Evolutionary conservation across 2,329 filamentous ascomycete species (phyloP).

Genomic region (Macrophomina phaseolina): DNA sequence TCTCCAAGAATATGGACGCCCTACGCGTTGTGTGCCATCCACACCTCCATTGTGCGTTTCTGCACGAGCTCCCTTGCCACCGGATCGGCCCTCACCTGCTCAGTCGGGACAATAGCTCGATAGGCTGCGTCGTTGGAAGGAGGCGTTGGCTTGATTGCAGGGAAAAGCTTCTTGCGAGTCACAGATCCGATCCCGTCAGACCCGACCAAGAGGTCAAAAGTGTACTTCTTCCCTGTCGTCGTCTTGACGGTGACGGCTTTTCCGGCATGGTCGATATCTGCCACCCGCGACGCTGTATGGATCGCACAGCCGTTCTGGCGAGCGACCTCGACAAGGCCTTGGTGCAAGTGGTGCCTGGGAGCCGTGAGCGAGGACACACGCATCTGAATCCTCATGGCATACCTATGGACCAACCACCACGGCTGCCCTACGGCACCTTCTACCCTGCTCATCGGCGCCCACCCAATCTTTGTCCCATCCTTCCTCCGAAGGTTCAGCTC

Average conservation of each 20-base stretch:
- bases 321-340: slow-evolving; percentile 50
- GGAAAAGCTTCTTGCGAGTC: slow-evolving; percentile 48
- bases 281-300: slow-evolving; percentile 46
- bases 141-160: slow-evolving; percentile 45
- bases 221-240: slow-evolving; percentile 35
- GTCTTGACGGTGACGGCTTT: slow-evolving; percentile 41
- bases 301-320: slow-evolving; percentile 46
- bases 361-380: not conserved
- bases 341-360: slow-evolving; percentile 52
- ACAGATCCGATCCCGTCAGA: slow-evolving; percentile 51
- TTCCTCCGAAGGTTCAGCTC: slow-evolving; percentile 49
- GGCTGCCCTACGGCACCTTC: slow-evolving; percentile 42
- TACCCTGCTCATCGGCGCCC: slow-evolving; percentile 43
- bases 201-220: slow-evolving; percentile 48
- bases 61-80: slow-evolving; percentile 46
- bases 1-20: slow-evolving; percentile 17
- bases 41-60: slow-evolving; percentile 53
- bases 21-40: slow-evolving; percentile 44
- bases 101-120: slow-evolving; percentile 52
- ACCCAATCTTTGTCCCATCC: slow-evolving; percentile 47
- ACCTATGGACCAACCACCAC: slow-evolving; percentile 54
- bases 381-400: not conserved
- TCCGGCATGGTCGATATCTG: slow-evolving; percentile 37
- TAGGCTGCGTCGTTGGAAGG: slow-evolving; percentile 54
- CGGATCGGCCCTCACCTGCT: slow-evolving; percentile 50